Evolutionary conservation across 164 flowering plant genomes (phyloP).

Genomic region (Aristolochia fimbriata): DNA sequence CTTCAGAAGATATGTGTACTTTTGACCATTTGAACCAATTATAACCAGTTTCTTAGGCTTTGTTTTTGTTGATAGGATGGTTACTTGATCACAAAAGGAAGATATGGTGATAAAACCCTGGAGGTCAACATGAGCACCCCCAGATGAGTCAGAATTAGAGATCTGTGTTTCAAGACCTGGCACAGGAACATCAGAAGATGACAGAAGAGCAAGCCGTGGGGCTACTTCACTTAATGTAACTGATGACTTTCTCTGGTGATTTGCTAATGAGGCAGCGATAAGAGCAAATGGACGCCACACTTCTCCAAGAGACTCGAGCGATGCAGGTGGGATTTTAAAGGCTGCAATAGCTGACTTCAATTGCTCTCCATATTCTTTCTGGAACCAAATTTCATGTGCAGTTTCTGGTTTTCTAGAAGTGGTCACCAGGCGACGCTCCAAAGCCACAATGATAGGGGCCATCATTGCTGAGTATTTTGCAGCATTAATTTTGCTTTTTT

Average conservation of each 20-base stretch:
- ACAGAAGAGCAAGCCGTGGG: constrained; percentile 58
- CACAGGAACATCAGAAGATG: constrained; percentile 92
- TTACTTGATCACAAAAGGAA: constrained; percentile 68
- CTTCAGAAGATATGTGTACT: constrained; percentile 85
- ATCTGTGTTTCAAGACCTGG: constrained; percentile 92
- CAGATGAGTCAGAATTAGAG: constrained; percentile 38
- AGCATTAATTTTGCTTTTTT: constrained; percentile 87
- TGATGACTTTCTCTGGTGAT: constrained; percentile 79
- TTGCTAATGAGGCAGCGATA: constrained; percentile 71
- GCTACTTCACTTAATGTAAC: constrained; percentile 78
- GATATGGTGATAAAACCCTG: constrained; percentile 69
- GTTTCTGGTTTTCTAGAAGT: constrained; percentile 90
- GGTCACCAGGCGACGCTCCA: constrained; percentile 92
- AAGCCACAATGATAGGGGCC: constrained; percentile 90
- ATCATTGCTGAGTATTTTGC: constrained; percentile 97
- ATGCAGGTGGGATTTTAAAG: constrained; percentile 74
- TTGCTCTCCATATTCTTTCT: constrained; percentile 58
- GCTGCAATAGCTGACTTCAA: constrained; percentile 62
- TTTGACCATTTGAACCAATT: constrained; percentile 82
- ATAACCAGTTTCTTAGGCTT: constrained; percentile 85
- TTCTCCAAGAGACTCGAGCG: constrained; percentile 68
- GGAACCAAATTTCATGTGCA: constrained; percentile 89
- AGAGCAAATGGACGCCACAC: constrained; percentile 89
- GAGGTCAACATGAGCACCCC: constrained; percentile 24
- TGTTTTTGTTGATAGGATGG: constrained; percentile 84